Base-by-base conservation (phyloP, 1,284 basidiomycete species). In the Mycosarcoma maydis region DNA sequence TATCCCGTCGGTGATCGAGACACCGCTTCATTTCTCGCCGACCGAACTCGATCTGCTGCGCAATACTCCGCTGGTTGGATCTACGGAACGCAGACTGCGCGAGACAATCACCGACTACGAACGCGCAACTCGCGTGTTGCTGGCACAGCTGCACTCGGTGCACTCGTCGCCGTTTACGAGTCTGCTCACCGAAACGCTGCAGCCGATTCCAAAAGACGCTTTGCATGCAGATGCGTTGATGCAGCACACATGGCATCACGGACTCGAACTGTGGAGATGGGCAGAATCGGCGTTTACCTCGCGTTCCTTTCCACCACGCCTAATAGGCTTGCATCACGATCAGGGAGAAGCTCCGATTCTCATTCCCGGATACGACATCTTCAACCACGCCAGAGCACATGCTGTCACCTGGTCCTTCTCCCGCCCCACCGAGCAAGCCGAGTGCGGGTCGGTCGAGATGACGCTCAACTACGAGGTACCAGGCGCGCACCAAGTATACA, bases 311-410 rank as follows among this genome's bases (percentile, higher is more conserved):
- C 78, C 78, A 5, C 61, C 75, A 9, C 33, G 59, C 0, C 41
- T 80, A 1, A 53, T 71, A 13, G 56, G 66, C 24, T 48, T 3
- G 19, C 44, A 1, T 32, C 36, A 5, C 1, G 17, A 20, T 8
- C 19, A 3, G 3, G 36, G 7, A 20, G 10, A 26, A 6, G 11
- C 68, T 9, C 78, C 78, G 1, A 66, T 80, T 14, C 52, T 80
- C 5, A 76, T 80, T 16, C 78, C 78, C 8, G 77, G 66, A 1
- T 65, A 79, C 34, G 78, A 80, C 42, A 49, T 56, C 3, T 72
- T 79, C 47, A 80, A 80, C 34, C 78, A 80, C 43, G 55, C 69
- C 2, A 60, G 78, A 0, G 67, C 66, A 0, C 48, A 51, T 5
- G 56, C 70, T 4, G 78, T 80, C 6, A 78, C 77, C 1, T 80